Evolutionary conservation across 2,329 filamentous ascomycete species (phyloP).

Genomic region (Sclerotinia glacialis): DNA sequence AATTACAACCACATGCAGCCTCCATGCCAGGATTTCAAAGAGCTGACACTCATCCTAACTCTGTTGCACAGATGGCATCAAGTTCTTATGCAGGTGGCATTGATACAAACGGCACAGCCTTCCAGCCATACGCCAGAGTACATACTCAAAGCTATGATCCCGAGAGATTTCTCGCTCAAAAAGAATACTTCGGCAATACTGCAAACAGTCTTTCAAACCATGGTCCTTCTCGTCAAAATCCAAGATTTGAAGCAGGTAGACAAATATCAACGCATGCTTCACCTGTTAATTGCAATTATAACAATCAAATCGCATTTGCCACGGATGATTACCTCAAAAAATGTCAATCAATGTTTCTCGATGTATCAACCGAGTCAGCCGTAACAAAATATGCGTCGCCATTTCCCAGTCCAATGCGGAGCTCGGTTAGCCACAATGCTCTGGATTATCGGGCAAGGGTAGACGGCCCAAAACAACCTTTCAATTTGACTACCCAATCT

Average conservation of each 20-base stretch:
- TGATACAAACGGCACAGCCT: neutral
- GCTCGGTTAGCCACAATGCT: slow-evolving; percentile 1
- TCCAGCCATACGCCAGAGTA: slow-evolving; percentile 9
- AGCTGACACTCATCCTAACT: slow-evolving; percentile 28
- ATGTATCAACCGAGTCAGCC: neutral
- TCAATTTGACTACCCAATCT: neutral
- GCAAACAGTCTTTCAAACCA: slow-evolving; percentile 45
- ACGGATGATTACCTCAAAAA: slow-evolving; percentile 10
- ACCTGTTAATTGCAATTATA: slow-evolving; percentile 43
- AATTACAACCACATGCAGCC: slow-evolving; percentile 5
- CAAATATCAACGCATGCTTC: slow-evolving; percentile 62
- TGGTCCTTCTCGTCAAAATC: slow-evolving; percentile 49
- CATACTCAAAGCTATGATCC: neutral
- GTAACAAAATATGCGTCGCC: neutral
- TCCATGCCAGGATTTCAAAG: slow-evolving; percentile 23
- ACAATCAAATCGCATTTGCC: neutral
- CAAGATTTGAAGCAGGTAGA: slow-evolving; percentile 57
- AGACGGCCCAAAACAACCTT: neutral
- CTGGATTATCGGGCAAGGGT: neutral
- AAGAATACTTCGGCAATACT: slow-evolving; percentile 14
- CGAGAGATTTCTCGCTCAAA: slow-evolving; percentile 7
- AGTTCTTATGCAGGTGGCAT: neutral
- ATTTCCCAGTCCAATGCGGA: neutral
- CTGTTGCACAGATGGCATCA: neutral
- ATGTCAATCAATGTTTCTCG: slow-evolving; percentile 9